A percentile compares a stretch with the other conserved stretches of the same genome.
These are phyloP conservation scores for Entophlyctis helioformis DNA, from an alignment of 192 early-diverging fungal species.

Conservation along the genomic window DNA sequence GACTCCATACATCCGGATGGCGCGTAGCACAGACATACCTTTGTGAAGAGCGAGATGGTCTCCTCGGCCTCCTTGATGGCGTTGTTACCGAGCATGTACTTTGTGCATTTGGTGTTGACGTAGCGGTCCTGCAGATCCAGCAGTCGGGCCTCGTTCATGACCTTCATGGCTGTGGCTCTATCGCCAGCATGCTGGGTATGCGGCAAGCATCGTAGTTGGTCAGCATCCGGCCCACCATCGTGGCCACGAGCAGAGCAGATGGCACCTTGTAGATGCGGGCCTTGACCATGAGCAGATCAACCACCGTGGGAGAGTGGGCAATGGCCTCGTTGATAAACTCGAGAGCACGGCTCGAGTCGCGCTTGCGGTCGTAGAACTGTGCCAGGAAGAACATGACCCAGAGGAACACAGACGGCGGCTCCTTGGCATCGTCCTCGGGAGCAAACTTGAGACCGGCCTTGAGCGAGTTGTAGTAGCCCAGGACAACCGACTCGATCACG, in stretches of 20 bases:
- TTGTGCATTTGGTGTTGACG: slow-evolving; percentile 85
- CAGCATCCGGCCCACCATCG: too few relatives aligned
- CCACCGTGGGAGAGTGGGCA: slow-evolving; percentile 73
- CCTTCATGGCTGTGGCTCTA: slow-evolving; percentile 49
- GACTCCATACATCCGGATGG: too few relatives aligned
- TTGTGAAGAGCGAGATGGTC: slow-evolving; percentile 71
- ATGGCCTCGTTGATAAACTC: slow-evolving; percentile 70
- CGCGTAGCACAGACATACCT: slow-evolving; percentile 47
- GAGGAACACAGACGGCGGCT: slow-evolving; percentile 65
- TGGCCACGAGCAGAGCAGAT: too few relatives aligned
- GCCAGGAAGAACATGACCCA: slow-evolving; percentile 92
- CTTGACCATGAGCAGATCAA: slow-evolving; percentile 86
- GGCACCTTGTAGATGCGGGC: slow-evolving; percentile 82
- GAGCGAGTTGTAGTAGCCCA: slow-evolving; percentile 39
- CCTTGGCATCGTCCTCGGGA: slow-evolving; percentile 29
- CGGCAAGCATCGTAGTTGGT: not conserved
- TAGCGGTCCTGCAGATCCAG: slow-evolving; percentile 90
- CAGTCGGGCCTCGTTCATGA: slow-evolving; percentile 77
- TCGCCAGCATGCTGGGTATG: slow-evolving; percentile 64
- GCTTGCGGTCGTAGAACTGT: slow-evolving; percentile 72
- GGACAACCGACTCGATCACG: slow-evolving; percentile 55
- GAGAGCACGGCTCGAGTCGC: slow-evolving; percentile 59
- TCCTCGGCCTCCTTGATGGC: slow-evolving; percentile 75
- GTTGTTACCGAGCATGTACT: slow-evolving; percentile 83
- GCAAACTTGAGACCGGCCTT: slow-evolving; percentile 8